Base-by-base conservation (phyloP, 176 grass and related monocot species). In the Metroxylon sagu region DNA sequence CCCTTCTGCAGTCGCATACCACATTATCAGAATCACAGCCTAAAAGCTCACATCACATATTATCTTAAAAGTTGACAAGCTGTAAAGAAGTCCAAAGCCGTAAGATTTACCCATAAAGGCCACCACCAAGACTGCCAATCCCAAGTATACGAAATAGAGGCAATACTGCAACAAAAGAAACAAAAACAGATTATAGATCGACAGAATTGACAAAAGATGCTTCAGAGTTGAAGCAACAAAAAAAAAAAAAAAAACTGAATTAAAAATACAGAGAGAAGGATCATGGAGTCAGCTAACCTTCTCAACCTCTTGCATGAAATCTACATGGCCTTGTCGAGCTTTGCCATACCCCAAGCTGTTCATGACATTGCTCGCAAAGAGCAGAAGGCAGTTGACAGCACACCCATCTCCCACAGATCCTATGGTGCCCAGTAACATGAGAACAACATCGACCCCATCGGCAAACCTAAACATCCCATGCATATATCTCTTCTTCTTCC, bases 291-390 rank as follows among this genome's bases (percentile, higher is more conserved):
- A 60, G 25, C 2, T 16, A 4, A 88, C 92, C 92, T 97, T 97
- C 68, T 97, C 92, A 25, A 97, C 60, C 49, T 88, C 80, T 14
- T 85, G 75, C 84, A 97, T 97, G 75, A 97, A 88, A 76, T 85
- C 56, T 25, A 19, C 52, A 73, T 60, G 56, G 52, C 16, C n/a
- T 39, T 72, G 58, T n/a, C 59, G 63, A 62, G 62, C 60, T 48
- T 58, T 72, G 14, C 79, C 78, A 59, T 79, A 75, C 4, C 92
- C 92, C 26, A 97, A 75, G 57, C 76, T 83, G 73, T 97, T 97
- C 84, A 97, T 91, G n/a, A 97, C 81, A 55, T 82, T 74, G 82
- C 87, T 91, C 4, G 87, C 92, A 64, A 97, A 97, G 72, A 97
- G 80, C 62, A 97, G 84, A 29, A 97, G 87, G 50, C 80, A 83